phyloP scores from a whole-genome alignment of 306 rosid species.

The Sindora glabra region DNA sequence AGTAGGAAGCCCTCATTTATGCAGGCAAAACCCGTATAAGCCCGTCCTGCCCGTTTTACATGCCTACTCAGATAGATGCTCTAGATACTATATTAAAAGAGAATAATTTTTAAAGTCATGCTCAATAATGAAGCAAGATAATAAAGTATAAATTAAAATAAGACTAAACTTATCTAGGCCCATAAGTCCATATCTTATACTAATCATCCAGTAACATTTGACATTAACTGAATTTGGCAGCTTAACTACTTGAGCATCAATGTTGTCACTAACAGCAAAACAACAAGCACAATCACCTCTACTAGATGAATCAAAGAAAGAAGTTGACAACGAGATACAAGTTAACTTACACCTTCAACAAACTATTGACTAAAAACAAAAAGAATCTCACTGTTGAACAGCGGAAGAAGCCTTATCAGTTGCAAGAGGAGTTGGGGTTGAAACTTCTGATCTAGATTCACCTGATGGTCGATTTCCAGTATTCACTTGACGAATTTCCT shows the following conservation, averaged over 20 bases:
- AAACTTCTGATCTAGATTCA: slow-evolving; percentile 37
- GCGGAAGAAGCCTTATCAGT: slow-evolving; percentile 33
- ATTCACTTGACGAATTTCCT: slow-evolving; percentile 46
- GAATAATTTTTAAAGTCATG: no score
- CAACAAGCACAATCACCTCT: background rate
- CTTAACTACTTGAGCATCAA: slow-evolving; percentile 16
- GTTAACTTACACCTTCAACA: background rate
- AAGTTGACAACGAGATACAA: background rate
- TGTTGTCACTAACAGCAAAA: background rate
- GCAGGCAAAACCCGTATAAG: no score
- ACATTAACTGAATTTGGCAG: background rate
- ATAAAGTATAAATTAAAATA: no score
- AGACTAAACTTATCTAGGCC: no score
- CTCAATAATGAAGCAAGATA: no score
- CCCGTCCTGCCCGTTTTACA: no score
- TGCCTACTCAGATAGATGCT: no score
- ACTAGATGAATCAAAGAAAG: background rate
- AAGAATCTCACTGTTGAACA: slow-evolving; percentile 28
- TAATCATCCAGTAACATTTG: no score
- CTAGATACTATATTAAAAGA: no score
- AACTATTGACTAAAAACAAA: background rate
- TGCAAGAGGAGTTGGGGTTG: slow-evolving; percentile 38
- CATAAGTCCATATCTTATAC: no score
- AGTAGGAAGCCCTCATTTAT: no score
- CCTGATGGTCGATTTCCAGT: slow-evolving; percentile 36